phyloP scores from a whole-genome alignment of 306 rosid species.

The Prunus davidiana region DNA sequence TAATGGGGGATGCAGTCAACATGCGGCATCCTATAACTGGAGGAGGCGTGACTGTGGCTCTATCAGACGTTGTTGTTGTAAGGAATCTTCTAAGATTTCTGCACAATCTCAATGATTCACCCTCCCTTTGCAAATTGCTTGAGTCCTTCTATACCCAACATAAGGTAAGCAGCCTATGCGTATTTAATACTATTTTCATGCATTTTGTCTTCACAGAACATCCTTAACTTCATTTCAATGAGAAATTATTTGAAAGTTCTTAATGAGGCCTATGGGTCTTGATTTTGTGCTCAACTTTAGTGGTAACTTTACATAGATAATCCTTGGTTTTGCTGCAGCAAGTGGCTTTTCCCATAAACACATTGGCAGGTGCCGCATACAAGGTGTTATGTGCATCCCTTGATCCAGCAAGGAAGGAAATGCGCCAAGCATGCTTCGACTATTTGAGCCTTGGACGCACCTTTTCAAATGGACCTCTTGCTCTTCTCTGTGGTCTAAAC shows the following conservation, averaged over 20 bases:
- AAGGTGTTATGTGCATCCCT: constrained; percentile 47
- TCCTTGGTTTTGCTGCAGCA: constrained; percentile 37
- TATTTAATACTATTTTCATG: not conserved
- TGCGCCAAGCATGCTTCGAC: constrained; percentile 56
- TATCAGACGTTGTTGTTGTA: constrained; percentile 36
- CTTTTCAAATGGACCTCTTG: constrained; percentile 47
- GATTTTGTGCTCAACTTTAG: not conserved
- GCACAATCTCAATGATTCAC: constrained; percentile 39
- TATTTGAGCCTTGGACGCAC: constrained; percentile 58
- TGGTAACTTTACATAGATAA: not conserved
- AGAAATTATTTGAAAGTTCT: not conserved
- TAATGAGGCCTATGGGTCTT: not conserved
- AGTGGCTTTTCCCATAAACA: constrained; percentile 55
- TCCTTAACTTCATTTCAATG: not conserved
- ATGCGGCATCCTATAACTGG: constrained; percentile 26
- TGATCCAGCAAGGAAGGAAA: constrained; percentile 59
- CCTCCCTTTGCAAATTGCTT: constrained; percentile 42
- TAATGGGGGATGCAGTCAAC: constrained; percentile 33
- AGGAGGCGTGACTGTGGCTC: constrained; percentile 40
- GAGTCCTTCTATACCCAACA: constrained; percentile 52
- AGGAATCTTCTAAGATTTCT: constrained; percentile 48
- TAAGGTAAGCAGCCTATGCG: constrained; percentile 26
- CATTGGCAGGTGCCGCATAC: constrained; percentile 33
- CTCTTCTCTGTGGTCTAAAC: constrained; percentile 59
- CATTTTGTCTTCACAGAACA: too few relatives aligned